Base-by-base conservation (phyloP, 768 basidiomycete species). In the Stropharia rugosoannulata region DNA sequence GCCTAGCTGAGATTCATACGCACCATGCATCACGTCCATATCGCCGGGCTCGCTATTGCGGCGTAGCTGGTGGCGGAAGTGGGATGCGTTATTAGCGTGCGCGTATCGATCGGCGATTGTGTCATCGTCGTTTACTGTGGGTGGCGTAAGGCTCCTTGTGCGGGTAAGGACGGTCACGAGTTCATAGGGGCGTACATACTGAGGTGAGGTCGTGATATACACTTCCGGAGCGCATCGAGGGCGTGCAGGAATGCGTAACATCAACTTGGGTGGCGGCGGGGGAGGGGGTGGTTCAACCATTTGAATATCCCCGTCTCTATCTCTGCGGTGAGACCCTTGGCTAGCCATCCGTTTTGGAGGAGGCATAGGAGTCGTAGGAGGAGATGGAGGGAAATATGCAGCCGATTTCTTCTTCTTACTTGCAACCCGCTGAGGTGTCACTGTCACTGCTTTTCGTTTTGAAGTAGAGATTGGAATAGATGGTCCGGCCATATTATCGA, bases 211-310 rank as follows among this genome's bases (percentile, higher is more conserved):
- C 22, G 49, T 59, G 38, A 66, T 60, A 27, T 57, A 59, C 22
- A 62, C 59, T 43, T 66, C 62, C 27, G 64, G 59, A 8, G 56
- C 51, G 16, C 15, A 18, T 15, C 43, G 41, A n/a, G 48, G 55
- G 44, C 41, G 37, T 39, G 54, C 22, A 27, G 55, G 61, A 29
- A 66, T 63, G 25, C 62, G 62, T 13, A 63, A 16, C n/a, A 52
- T 55, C 11, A 59, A 43, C 56, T 62, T 66, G 3, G 58, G 49
- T 1, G 45, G 39, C 11, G 39, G 49, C 2, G 49, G 42, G n/a
- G 27, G 54, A 6, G 42, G 42, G 1, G 41, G 42, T 2, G 42
- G 42, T 19, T 52, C 42, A 13, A 29, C 18, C 35, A 52, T 52
- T n/a, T 44, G 51, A 7, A 22, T 11, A 13, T 52, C 51, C 29